phyloP scores from a whole-genome alignment of 495 filamentous ascomycete species.

The Aspergillus leporis region DNA sequence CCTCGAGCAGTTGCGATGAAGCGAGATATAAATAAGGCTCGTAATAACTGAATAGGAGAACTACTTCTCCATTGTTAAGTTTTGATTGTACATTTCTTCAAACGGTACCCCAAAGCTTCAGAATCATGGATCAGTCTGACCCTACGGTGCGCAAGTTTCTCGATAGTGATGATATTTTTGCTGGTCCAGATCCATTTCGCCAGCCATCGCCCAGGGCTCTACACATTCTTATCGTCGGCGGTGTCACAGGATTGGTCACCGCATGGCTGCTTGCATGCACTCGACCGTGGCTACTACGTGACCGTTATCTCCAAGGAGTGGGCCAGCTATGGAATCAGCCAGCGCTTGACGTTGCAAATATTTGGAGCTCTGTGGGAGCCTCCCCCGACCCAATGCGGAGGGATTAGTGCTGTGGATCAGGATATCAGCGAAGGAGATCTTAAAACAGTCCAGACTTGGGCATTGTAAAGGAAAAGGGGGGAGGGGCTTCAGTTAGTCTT shows the following conservation, averaged over 20 bases:
- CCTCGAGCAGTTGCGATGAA: no score
- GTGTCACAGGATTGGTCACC: slow-evolving; percentile 44
- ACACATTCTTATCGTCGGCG: slow-evolving; percentile 42
- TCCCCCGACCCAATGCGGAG: slow-evolving; percentile 48
- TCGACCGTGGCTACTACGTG: slow-evolving; percentile 50
- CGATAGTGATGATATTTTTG: not conserved
- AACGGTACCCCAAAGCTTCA: no score
- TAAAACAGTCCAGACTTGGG: slow-evolving; percentile 43
- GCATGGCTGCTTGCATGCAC: slow-evolving; percentile 50
- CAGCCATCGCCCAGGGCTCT: not conserved
- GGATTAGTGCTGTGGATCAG: slow-evolving; percentile 24
- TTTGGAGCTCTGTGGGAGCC: slow-evolving; percentile 54
- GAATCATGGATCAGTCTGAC: no score
- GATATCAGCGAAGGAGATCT: slow-evolving; percentile 38
- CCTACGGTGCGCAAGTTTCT: not conserved
- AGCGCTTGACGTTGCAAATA: slow-evolving; percentile 52
- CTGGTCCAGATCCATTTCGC: not conserved
- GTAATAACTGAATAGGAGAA: no score
- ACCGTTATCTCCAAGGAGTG: slow-evolving; percentile 49
- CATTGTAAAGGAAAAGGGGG: no score
- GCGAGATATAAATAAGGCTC: no score
- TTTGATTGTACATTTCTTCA: no score
- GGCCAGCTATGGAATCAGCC: slow-evolving; percentile 29
- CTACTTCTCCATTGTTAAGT: no score
- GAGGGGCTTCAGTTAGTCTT: no score